A percentile compares a stretch with the other conserved stretches of the same genome.
Conservation (phyloP, 1,284 basidiomycete genomes). For the Tylopilus orsonianus region DNA sequence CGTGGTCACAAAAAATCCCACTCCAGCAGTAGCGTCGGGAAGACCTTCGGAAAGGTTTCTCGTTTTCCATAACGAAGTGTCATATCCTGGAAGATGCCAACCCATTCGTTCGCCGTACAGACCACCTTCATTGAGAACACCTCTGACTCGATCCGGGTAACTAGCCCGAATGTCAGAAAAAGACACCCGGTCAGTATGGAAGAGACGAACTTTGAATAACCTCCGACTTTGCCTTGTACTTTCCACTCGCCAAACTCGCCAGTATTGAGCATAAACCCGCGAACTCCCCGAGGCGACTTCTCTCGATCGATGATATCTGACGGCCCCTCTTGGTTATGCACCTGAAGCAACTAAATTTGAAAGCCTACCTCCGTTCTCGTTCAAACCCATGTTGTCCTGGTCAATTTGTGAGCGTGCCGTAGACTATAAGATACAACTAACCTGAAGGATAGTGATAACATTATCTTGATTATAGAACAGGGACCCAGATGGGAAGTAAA, state of each 20-base stretch:
- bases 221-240: constrained; percentile 79
- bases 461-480: constrained; percentile 57
- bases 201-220: constrained; percentile 61
- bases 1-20: constrained; percentile 78
- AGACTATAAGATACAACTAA: constrained; percentile 24
- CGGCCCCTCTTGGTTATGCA: constrained; percentile 17
- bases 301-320: constrained; percentile 31
- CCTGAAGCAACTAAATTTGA: background rate
- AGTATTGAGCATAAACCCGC: constrained; percentile 65
- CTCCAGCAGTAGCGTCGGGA: constrained; percentile 54
- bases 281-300: constrained; percentile 76
- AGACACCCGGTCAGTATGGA: background rate
- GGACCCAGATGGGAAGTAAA: constrained; percentile 57
- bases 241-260: constrained; percentile 71
- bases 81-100: constrained; percentile 80
- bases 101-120: constrained; percentile 75
- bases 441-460: constrained; percentile 74
- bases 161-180: constrained; percentile 23
- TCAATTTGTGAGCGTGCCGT: constrained; percentile 3
- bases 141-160: constrained; percentile 68
- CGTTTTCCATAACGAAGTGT: constrained; percentile 57
- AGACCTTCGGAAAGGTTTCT: constrained; percentile 58
- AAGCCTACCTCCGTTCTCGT: constrained; percentile 54
- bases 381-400: constrained; percentile 78
- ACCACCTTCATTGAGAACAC: constrained; percentile 78